phyloP scores from a whole-genome alignment of 202 grass and related monocot genomes.

The Setaria italica region DNA sequence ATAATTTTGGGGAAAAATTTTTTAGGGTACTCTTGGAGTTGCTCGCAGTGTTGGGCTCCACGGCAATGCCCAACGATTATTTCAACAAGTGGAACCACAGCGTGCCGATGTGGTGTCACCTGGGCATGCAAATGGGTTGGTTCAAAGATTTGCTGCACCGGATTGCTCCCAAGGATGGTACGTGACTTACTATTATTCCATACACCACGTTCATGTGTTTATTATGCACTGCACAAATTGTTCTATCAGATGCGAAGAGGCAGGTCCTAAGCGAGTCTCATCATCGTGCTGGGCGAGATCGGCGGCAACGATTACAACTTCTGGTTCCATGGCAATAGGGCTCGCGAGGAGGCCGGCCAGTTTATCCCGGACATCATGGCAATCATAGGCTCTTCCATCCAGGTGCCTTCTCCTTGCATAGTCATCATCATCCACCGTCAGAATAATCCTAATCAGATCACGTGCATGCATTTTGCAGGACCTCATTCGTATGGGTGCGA shows the following conservation, averaged over 20 bases:
- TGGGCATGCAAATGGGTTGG: slow-evolving; percentile 48
- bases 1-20: no score
- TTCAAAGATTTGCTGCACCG: slow-evolving; percentile 52
- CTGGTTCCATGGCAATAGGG: background rate
- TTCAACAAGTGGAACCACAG: slow-evolving; percentile 14
- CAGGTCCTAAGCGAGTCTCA: slow-evolving; percentile 36
- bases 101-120: background rate
- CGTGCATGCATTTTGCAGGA: slow-evolving; percentile 37
- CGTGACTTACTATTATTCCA: background rate
- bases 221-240: background rate
- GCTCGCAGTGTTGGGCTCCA: slow-evolving; percentile 40
- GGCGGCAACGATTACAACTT: slow-evolving; percentile 74
- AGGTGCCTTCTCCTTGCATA: background rate
- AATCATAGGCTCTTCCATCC: slow-evolving; percentile 27
- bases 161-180: slow-evolving; percentile 54
- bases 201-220: background rate
- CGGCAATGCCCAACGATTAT: slow-evolving; percentile 43
- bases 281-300: slow-evolving; percentile 67
- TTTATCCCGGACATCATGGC: slow-evolving; percentile 51
- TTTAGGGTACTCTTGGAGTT: no score
- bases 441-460: no score
- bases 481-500: slow-evolving; percentile 59
- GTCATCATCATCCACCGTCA: no score
- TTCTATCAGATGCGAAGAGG: slow-evolving; percentile 19
- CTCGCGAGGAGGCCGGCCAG: slow-evolving; percentile 33